Percentiles rank a stretch among this genome's conserved stretches.
Evolutionary conservation across 2,329 filamentous ascomycete genomes (phyloP).

Genomic region (Fusarium sp.): DNA sequence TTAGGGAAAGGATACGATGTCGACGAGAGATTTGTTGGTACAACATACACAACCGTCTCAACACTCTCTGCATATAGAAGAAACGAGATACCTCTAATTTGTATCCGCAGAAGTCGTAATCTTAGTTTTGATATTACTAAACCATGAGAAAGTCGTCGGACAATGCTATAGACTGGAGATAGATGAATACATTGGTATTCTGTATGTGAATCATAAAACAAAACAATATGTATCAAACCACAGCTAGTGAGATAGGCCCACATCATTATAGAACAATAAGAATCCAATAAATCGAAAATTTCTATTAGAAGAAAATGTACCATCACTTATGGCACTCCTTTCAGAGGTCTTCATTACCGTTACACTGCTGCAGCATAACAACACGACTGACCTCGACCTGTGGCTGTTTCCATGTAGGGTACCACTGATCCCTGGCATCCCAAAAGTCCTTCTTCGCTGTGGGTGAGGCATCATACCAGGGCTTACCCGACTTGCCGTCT

Average conservation of each 20-base stretch:
- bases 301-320: not conserved
- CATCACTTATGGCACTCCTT: not conserved
- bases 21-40: not conserved
- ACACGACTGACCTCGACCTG: conserved; percentile 78
- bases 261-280: not conserved
- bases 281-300: not conserved
- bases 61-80: not conserved
- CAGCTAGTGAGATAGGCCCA: not conserved
- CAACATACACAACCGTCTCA: not conserved
- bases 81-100: not conserved
- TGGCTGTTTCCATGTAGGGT: conserved; percentile 77
- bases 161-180: not conserved
- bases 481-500: conserved; percentile 78
- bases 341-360: conserved; percentile 64
- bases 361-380: conserved; percentile 77
- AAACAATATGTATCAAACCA: not conserved
- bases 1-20: not conserved
- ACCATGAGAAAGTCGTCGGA: not conserved
- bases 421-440: conserved; percentile 73
- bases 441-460: conserved; percentile 83
- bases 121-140: too few species aligned
- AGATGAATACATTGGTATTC: not conserved
- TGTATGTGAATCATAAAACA: not conserved
- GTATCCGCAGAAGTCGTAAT: too few species aligned
- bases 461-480: conserved; percentile 78